These are phyloP conservation scores for Microcyclospora tardicrescens DNA, from an alignment of 2,329 filamentous ascomycete species.

Conservation along the genomic window DNA sequence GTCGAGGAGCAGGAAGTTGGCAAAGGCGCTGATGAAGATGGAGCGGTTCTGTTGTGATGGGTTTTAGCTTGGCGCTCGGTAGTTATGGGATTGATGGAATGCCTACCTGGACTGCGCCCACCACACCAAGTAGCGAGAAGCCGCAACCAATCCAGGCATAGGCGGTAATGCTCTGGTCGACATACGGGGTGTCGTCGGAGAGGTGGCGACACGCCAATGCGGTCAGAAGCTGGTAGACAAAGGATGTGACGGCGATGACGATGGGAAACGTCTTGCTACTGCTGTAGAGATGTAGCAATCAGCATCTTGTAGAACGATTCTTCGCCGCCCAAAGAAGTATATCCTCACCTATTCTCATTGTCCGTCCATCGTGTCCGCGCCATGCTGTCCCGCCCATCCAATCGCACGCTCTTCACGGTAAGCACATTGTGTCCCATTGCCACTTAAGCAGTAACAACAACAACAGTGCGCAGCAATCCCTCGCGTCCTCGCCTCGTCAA, in stretches of 20 bases:
- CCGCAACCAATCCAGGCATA: conserved; percentile 17
- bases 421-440: too few relatives aligned
- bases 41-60: conserved; percentile 8
- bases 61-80: too few relatives aligned
- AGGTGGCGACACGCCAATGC: conserved; percentile 15
- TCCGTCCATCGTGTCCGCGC: too few relatives aligned
- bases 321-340: neutral
- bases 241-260: conserved; percentile 11
- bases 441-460: too few relatives aligned
- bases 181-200: conserved; percentile 16
- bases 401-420: too few relatives aligned
- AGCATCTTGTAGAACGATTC: neutral
- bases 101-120: conserved; percentile 13
- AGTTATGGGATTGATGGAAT: neutral
- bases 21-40: conserved; percentile 11
- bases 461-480: too few relatives aligned
- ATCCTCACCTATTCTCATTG: too few relatives aligned
- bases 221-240: conserved; percentile 14
- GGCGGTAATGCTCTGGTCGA: conserved; percentile 12
- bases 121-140: conserved; percentile 13
- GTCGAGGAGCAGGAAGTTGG: conserved; percentile 17
- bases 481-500: too few relatives aligned
- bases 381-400: neutral
- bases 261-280: conserved; percentile 7
- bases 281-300: neutral